phyloP scores from a whole-genome alignment of 306 rosid species.

The Dalbergia oliveri region DNA sequence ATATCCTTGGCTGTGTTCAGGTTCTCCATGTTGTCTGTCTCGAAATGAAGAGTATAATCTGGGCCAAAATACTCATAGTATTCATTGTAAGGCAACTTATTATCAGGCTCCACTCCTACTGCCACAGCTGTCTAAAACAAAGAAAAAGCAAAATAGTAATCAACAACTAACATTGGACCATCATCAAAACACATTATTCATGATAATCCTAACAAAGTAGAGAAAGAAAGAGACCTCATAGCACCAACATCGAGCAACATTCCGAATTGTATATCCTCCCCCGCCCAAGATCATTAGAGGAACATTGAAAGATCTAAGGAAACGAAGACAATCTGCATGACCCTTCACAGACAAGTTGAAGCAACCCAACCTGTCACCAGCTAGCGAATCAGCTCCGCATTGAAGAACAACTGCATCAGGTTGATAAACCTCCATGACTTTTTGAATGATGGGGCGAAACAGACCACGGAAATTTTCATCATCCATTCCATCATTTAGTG shows the following conservation, averaged over 20 bases:
- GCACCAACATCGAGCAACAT: constrained; percentile 97
- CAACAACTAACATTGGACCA: constrained; percentile 14
- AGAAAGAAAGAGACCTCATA: constrained; percentile 70
- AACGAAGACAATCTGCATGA: constrained; percentile 93
- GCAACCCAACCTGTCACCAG: constrained; percentile 91
- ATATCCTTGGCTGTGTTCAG: constrained; percentile 73
- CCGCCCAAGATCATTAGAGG: constrained; percentile 96
- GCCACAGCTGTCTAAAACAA: constrained; percentile 88
- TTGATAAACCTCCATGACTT: constrained; percentile 85
- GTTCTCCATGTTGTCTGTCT: constrained; percentile 75
- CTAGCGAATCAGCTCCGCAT: constrained; percentile 89
- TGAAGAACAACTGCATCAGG: constrained; percentile 95
- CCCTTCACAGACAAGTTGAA: constrained; percentile 94
- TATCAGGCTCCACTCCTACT: constrained; percentile 88
- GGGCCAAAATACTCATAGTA: constrained; percentile 95
- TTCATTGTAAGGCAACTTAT: constrained; percentile 84
- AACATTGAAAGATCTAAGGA: constrained; percentile 79
- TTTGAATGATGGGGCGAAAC: constrained; percentile 77
- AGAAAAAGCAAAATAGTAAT: constrained; percentile 36
- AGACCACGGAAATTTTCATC: constrained; percentile 78
- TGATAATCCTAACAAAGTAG: constrained; percentile 17
- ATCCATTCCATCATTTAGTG: constrained; percentile 87
- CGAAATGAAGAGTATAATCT: constrained; percentile 76
- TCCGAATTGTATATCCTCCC: constrained; percentile 90
- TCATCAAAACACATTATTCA: constrained; percentile 11